These are phyloP conservation scores for Saturnispora besseyi DNA, from an alignment of 805 yeast genomes.

Conservation along the genomic window DNA sequence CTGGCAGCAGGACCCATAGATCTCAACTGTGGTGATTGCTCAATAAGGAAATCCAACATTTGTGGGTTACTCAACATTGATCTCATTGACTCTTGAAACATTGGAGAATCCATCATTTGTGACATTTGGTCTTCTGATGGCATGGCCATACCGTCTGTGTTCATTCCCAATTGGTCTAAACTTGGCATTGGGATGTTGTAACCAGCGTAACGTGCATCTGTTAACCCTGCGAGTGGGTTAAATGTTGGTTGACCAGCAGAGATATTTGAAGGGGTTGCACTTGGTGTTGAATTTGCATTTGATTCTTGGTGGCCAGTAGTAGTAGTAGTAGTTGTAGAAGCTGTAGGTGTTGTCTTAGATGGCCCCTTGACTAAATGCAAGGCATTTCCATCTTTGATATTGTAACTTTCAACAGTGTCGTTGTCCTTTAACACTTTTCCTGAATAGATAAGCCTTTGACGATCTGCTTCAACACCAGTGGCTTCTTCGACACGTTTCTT, in stretches of 20 bases:
- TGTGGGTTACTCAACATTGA: conserved; percentile 80
- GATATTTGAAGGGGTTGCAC: conserved; percentile 37
- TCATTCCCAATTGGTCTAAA: conserved; percentile 51
- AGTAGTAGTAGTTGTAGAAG: conserved; percentile 11
- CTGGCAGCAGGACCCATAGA: conserved; percentile 86
- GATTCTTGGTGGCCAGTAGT: conserved; percentile 16
- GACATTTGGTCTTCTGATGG: conserved; percentile 72
- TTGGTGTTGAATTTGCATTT: conserved; percentile 16
- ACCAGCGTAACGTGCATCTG: conserved; percentile 96
- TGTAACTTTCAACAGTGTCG: conserved; percentile 66
- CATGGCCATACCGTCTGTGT: conserved; percentile 83
- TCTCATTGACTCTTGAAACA: conserved; percentile 73
- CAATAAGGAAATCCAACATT: conserved; percentile 74
- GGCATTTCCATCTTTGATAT: conserved; percentile 78
- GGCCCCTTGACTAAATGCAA: conserved; percentile 86
- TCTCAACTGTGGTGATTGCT: conserved; percentile 75
- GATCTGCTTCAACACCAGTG: conserved; percentile 61
- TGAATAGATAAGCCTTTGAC: conserved; percentile 84
- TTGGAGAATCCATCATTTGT: conserved; percentile 71
- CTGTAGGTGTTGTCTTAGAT: conserved; percentile 23
- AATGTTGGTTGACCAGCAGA: conserved; percentile 84
- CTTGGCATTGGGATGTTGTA: conserved; percentile 73
- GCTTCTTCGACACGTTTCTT: conserved; percentile 55
- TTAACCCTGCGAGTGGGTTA: conserved; percentile 84
- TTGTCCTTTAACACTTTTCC: conserved; percentile 88